phyloP scores from a whole-genome alignment of 192 early-diverging fungal genomes.

The Obelidium mucronatum region DNA sequence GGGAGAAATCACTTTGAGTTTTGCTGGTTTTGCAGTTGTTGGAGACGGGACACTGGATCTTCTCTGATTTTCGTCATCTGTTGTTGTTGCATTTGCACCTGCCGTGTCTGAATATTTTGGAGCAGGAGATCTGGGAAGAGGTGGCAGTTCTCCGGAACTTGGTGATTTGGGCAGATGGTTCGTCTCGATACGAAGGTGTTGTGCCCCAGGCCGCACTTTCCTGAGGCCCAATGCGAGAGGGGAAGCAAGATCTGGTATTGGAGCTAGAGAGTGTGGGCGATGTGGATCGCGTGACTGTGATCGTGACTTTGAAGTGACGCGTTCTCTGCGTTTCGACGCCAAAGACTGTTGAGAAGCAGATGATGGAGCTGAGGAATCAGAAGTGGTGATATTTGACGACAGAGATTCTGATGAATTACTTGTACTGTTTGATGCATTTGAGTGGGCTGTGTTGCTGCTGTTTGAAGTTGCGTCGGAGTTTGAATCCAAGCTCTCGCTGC shows the following conservation, averaged over 20 bases:
- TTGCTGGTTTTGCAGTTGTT: neutral
- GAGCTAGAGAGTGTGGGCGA: neutral
- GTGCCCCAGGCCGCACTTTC: neutral
- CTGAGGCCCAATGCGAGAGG: neutral
- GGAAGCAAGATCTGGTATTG: neutral
- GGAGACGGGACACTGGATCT: neutral
- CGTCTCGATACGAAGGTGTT: neutral
- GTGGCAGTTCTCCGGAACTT: neutral
- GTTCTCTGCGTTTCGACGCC: neutral
- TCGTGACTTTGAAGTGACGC: neutral
- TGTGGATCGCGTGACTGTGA: neutral
- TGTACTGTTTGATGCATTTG: neutral
- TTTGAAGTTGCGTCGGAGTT: neutral
- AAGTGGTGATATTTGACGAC: too few species aligned
- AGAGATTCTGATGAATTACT: neutral
- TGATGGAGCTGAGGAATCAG: neutral
- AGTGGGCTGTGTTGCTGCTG: neutral
- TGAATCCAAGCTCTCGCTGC: too few species aligned
- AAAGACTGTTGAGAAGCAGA: neutral
- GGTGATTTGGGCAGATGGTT: neutral
- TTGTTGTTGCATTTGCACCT: neutral
- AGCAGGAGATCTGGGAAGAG: neutral
- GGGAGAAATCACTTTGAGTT: slow-evolving; percentile 29
- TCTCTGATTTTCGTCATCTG: neutral
- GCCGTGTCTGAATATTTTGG: neutral